Conservation (phyloP, 306 rosid species). For the Macrotyloma uniflorum region DNA sequence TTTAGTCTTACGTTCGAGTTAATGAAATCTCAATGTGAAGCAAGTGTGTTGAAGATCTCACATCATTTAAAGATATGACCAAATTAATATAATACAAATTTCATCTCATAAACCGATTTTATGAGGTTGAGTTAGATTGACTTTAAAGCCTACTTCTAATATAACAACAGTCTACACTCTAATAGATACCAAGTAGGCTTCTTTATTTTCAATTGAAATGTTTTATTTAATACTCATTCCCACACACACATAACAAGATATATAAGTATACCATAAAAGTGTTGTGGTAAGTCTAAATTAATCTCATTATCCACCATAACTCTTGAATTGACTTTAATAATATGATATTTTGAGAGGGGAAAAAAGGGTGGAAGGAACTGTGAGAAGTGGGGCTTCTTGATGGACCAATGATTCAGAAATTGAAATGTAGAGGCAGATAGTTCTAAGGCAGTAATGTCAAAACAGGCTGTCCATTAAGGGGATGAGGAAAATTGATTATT, state of each 20-base stretch:
- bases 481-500: conserved; percentile 12
- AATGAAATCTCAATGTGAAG: no score
- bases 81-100: no score
- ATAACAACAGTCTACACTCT: no score
- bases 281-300: not conserved
- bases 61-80: no score
- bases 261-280: no score
- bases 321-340: conserved; percentile 19
- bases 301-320: not conserved
- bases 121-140: no score
- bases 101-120: no score
- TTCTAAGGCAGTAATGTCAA: conserved; percentile 34
- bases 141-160: no score
- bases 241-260: not conserved
- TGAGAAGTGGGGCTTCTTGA: conserved; percentile 39
- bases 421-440: conserved; percentile 25
- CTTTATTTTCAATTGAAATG: not conserved
- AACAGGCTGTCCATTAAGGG: conserved; percentile 38
- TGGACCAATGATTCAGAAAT: conserved; percentile 30
- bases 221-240: not conserved
- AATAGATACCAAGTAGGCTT: no score
- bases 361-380: not conserved
- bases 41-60: no score
- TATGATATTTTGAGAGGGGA: not conserved
- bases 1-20: no score